Base-by-base conservation (phyloP, 2,329 filamentous ascomycete species). In the Aureobasidium mangrovei region DNA sequence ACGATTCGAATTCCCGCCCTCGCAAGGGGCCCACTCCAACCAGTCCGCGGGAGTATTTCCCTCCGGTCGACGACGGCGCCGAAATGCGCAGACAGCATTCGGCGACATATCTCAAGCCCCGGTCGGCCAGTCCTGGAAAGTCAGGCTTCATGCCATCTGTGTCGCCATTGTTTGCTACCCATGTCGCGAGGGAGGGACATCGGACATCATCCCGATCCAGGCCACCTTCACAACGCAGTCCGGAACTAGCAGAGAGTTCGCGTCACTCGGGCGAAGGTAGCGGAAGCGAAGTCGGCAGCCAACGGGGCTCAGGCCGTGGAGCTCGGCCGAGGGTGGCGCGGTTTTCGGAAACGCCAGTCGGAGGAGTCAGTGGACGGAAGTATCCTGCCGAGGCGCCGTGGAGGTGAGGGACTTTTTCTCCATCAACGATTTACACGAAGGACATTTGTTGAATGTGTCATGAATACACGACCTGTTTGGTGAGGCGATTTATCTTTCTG, bases 81-180 rank as follows among this genome's bases (percentile, higher is more conserved):
- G 54, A 53, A 33, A 47, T 57, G 29, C 57, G 56, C 4, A 40
- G 45, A 24, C 51, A 44, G 47, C 55, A 40, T 55, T 59, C 57
- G 38, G 54, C 55, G 40, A 53, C 60, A 39, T 49, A 55, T 57
- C 62, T 35, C 58, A 56, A 48, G 33, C 57, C 51, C 42, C 38
- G 53, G 40, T 54, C 62, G 24, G 36, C 49, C 54, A 45, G 53
- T 55, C 56, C 53, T 41, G 28, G 29, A 44, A 62, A 64, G 2
- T 59, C 58, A 27, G 63, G 67, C 1, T 77, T 75, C 58, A 70
- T 65, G 4, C 74, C 74, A 2, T 73, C 70, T 2, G 70, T 70
- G 41, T 65, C 67, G 1, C 74, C 74, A 3, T 60, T 75, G 3
- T 77, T 77, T 56, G 74, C 74, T 3, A 72, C 72, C 0, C 71